phyloP scores from a whole-genome alignment of 139 green algal species.

The Auxenochlorella pyrenoidosa region DNA sequence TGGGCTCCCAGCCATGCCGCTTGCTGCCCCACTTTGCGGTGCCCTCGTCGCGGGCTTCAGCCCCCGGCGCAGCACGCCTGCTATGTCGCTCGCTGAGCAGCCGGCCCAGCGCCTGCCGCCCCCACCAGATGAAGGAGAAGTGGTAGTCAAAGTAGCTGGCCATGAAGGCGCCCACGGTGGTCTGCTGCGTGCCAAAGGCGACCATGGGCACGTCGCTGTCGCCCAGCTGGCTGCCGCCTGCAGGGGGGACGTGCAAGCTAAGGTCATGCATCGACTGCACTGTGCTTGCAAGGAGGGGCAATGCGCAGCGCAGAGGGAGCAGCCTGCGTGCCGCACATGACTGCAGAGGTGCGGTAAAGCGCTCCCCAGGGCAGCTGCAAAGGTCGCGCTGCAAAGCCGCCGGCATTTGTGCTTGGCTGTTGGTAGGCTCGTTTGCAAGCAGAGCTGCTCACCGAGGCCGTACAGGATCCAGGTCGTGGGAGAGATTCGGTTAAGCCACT shows the following conservation, averaged over 20 bases:
- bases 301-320: too few relatives aligned
- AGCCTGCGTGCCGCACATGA: too few relatives aligned
- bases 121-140: conserved; percentile 58
- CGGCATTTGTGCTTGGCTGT: too few relatives aligned
- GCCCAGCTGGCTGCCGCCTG: conserved; percentile 17
- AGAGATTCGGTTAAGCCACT: conserved; percentile 71
- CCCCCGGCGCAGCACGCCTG: neutral
- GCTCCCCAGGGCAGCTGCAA: neutral
- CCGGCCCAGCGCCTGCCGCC: neutral
- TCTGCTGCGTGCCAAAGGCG: neutral
- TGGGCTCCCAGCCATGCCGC: too few relatives aligned
- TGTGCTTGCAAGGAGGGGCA: too few relatives aligned
- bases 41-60: too few relatives aligned
- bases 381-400: neutral
- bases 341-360: neutral
- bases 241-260: too few relatives aligned
- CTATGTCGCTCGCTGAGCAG: neutral
- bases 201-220: conserved; percentile 34
- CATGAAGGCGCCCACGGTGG: conserved; percentile 55
- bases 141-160: conserved; percentile 68
- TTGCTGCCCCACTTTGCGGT: too few relatives aligned
- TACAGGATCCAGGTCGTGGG: conserved; percentile 61
- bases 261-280: neutral
- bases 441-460: neutral
- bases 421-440: too few relatives aligned